These are phyloP conservation scores for Aspergillus diversus DNA, from an alignment of 495 filamentous ascomycete genomes.

Conservation along the genomic window DNA sequence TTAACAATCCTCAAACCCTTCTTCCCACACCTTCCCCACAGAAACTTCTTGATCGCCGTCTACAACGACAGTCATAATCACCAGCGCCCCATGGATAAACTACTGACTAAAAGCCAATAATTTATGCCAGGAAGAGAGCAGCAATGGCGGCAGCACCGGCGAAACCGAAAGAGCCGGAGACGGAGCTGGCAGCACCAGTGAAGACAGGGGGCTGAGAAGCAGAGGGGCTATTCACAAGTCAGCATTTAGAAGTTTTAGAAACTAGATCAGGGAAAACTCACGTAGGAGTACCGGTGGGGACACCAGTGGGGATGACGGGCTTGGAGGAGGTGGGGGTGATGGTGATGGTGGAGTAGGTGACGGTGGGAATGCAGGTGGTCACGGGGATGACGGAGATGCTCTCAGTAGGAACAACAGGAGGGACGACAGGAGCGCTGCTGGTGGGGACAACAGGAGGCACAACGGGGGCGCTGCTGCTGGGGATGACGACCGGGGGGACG, in stretches of 20 bases:
- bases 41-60: constrained; percentile 22
- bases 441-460: constrained; percentile 24
- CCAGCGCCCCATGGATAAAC: constrained; percentile 28
- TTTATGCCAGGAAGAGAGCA: constrained; percentile 59
- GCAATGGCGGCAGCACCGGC: constrained; percentile 53
- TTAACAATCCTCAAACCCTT: neutral
- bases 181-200: constrained; percentile 52
- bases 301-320: constrained; percentile 33
- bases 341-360: constrained; percentile 44
- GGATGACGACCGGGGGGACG: constrained; percentile 10
- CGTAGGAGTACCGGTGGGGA: constrained; percentile 32
- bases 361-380: constrained; percentile 51
- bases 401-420: constrained; percentile 22
- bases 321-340: constrained; percentile 28
- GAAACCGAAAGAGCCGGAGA: constrained; percentile 52
- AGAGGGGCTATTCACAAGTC: constrained; percentile 30
- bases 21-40: constrained; percentile 16
- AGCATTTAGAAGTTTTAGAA: constrained; percentile 10
- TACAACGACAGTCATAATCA: constrained; percentile 20
- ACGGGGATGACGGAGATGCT: constrained; percentile 37
- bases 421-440: constrained; percentile 23
- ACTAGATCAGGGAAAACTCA: constrained; percentile 23
- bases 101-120: constrained; percentile 35
- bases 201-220: constrained; percentile 40
- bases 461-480: constrained; percentile 22